Evolutionary conservation across 441 rosid genomes (phyloP), one percentile per base, ranked within the genome.

Genomic region (Metrosideros polymorpha): DNA sequence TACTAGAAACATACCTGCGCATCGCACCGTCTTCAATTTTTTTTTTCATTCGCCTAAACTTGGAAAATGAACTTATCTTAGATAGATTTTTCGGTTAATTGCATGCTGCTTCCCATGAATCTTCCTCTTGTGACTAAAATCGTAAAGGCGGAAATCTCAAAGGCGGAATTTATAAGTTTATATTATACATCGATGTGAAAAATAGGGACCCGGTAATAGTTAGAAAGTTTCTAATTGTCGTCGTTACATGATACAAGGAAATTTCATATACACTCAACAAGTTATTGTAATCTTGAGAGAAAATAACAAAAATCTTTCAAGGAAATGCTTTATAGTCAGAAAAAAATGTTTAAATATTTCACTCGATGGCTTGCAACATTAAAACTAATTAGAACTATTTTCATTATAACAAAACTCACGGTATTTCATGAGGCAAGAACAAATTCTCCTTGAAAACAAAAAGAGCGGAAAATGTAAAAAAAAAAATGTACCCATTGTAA

Each of bases 131-230:
- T 66, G 45, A 45, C 18, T 22, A 32, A 66, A 24, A 66, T 66
- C 0, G 0, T 9, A 66, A 32, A 5, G 43, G 77, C 27, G 5
- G 2, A 19, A 35, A 32, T 19, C 45, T n/a, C n/a, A n/a, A n/a
- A n/a, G n/a, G n/a, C n/a, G n/a, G n/a, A n/a, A n/a, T n/a, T n/a
- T n/a, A n/a, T n/a, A n/a, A 32, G 27, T 66, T 19, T 6, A 6
- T 35, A 9, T 19, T 4, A 32, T 32, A 22, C 9, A 66, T 35
- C 7, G 12, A 66, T 19, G 14, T 19, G 77, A 32, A 32, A 63
- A 4, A 19, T 35, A 9, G 77, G 42, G 42, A 66, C 77, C 19
- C 45, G 4, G 18, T 66, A 9, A 66, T 66, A 66, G 43, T 32
- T 32, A 35, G 27, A 66, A 66, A 66, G 19, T 1, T 66, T 32